Percentiles rank a stretch among this genome's conserved stretches.
These are phyloP conservation scores for Penicillium simplicissimum DNA, from an alignment of 495 filamentous ascomycete species.

Conservation along the genomic window DNA sequence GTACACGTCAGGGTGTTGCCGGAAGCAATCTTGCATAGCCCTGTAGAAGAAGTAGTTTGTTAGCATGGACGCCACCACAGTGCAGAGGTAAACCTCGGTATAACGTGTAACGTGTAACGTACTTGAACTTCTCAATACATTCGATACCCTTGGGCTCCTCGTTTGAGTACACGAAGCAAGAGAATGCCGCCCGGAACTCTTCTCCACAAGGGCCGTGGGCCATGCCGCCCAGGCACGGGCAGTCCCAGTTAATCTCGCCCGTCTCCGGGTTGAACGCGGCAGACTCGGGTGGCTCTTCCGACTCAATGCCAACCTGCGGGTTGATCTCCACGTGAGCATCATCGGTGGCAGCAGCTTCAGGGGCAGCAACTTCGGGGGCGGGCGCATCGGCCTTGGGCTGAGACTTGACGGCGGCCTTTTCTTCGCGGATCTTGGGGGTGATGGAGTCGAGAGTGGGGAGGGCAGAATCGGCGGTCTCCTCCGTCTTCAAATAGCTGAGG, in stretches of 20 bases:
- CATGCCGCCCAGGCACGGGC: conserved; percentile 96
- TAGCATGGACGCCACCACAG: background rate
- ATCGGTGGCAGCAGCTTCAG: background rate
- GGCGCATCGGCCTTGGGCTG: conserved; percentile 16
- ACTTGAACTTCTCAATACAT: conserved; percentile 98
- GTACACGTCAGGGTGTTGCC: conserved; percentile 86
- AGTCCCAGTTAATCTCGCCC: conserved; percentile 99
- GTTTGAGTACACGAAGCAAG: conserved; percentile 92
- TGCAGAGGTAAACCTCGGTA: background rate
- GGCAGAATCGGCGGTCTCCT: conserved; percentile 30
- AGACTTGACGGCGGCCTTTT: conserved; percentile 24
- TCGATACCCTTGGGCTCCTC: conserved; percentile 99
- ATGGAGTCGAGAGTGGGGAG: conserved; percentile 49
- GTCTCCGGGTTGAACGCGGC: conserved; percentile 98
- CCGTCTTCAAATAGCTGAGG: conserved; percentile 26
- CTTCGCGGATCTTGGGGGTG: conserved; percentile 43
- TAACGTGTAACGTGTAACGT: too few species aligned
- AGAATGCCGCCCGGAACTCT: conserved; percentile 91
- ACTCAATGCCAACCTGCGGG: conserved; percentile 1
- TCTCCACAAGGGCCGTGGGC: conserved; percentile 94
- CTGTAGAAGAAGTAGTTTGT: conserved; percentile 50
- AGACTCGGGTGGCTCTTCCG: conserved; percentile 78
- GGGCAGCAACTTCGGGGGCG: too few species aligned
- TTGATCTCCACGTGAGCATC: background rate
- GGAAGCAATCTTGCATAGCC: conserved; percentile 97